Evolutionary conservation across 768 basidiomycete genomes (phyloP).

Genomic region (Serendipita indica): DNA sequence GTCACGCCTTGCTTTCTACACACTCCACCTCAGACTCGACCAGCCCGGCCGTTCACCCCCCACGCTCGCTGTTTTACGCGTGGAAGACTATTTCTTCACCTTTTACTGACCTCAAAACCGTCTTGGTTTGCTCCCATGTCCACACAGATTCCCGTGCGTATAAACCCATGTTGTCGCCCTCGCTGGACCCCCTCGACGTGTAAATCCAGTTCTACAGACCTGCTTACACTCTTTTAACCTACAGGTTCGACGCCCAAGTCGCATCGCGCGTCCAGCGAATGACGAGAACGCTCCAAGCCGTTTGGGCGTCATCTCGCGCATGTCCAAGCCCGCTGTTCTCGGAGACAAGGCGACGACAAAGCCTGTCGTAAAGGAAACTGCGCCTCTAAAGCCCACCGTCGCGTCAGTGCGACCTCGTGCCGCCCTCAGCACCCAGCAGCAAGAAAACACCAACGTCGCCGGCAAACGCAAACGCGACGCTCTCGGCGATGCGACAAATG

Average conservation of each 20-base stretch:
- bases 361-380: not conserved
- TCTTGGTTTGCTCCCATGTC: not conserved
- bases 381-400: not conserved
- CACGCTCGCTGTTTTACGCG: not conserved
- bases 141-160: slow-evolving; percentile 2
- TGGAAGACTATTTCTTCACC: not conserved
- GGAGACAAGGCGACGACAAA: not conserved
- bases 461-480: slow-evolving; percentile 66
- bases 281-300: slow-evolving; percentile 1
- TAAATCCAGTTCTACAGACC: not conserved
- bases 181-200: not conserved
- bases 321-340: not conserved
- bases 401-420: not conserved
- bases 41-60: not conserved
- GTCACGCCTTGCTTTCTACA: slow-evolving; percentile 4
- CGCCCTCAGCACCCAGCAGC: not conserved
- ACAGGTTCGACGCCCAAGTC: not conserved
- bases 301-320: not conserved
- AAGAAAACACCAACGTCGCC: slow-evolving; percentile 21
- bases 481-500: slow-evolving; percentile 49
- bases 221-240: not conserved
- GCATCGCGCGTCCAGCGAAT: not conserved
- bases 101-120: not conserved
- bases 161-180: slow-evolving; percentile 7
- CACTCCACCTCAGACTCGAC: not conserved